Base-by-base conservation (phyloP, 768 basidiomycete species). In the Harrya chromipes region DNA sequence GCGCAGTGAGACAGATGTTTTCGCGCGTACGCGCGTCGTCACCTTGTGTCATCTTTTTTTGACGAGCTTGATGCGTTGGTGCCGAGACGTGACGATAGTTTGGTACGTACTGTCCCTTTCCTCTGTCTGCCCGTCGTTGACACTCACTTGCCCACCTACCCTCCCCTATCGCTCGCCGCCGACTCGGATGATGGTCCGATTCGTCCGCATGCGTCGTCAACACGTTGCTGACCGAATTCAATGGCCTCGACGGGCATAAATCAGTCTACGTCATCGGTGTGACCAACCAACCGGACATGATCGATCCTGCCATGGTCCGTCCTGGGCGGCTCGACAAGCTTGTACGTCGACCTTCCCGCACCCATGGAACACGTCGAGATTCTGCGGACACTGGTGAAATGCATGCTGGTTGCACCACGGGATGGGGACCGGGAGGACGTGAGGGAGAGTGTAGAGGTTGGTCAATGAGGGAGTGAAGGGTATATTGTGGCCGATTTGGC, bases 51-150 rank as follows among this genome's bases (percentile, higher is more conserved):
- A 88, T 97, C 52, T 97, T 95, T 72, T n/a, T 97, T 95, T 62
- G 94, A 97, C 60, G 94, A 97, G 67, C 75, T 95, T 16, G 93
- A 97, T 55, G 93, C 94, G 0, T 77, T 95, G 14, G 94, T 97
- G 0, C 94, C 94, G 2, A 74, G 92, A 7, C 78, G 93, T 46
- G 94, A 95, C 59, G 94, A 98, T 58, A 85, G 77, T 55, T 75
- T 97, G 68, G 93, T 93, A 62, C 40, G 84, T 40, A 31, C 31
- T 11, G 29, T 35, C 31, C 20, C n/a, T n/a, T 21, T 6, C 23
- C 40, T n/a, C 26, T 29, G 27, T 20, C 10, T 20, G 23, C 26
- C 8, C 14, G 17, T 45, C 16, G 21, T 23, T 31, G 19, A 5
- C 31, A 4, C n/a, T 14, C 21, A 24, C 23, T 6, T n/a, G n/a